Conservation (phyloP, 306 rosid genomes). For the Arachis stenosperma region DNA sequence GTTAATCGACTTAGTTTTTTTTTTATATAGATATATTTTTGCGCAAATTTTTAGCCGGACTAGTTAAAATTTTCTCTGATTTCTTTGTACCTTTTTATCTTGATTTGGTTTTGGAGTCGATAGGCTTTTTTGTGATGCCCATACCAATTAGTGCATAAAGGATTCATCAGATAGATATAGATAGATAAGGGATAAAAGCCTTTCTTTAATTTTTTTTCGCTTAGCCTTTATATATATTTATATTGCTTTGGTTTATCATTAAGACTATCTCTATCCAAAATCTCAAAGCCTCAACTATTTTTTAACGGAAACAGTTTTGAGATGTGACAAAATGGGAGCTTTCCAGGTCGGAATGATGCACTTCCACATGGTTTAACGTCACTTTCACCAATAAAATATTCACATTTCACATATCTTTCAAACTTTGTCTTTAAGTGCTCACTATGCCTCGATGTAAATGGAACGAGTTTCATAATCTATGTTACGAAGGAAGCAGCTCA, state of each 20-base stretch:
- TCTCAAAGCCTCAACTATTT: constrained; percentile 31
- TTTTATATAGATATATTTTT: background rate
- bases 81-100: constrained; percentile 24
- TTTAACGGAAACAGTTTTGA: constrained; percentile 68
- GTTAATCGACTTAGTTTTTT: constrained; percentile 1
- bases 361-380: constrained; percentile 56
- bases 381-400: constrained; percentile 38
- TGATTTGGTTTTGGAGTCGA: background rate
- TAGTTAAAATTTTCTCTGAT: background rate
- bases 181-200: constrained; percentile 45
- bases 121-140: background rate
- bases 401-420: background rate
- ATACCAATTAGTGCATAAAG: constrained; percentile 25
- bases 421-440: constrained; percentile 13
- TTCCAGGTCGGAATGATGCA: constrained; percentile 69
- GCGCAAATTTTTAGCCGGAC: constrained; percentile 20
- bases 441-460: background rate
- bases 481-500: background rate
- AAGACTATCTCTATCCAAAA: background rate
- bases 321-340: constrained; percentile 68
- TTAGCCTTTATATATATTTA: background rate
- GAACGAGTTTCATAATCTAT: background rate
- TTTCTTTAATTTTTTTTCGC: background rate
- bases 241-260: constrained; percentile 43
- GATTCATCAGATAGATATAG: constrained; percentile 25